Percentiles rank a stretch among this genome's conserved stretches.
Evolutionary conservation across 345 rosid genomes (phyloP).

Genomic region (Citrus reticulata): DNA sequence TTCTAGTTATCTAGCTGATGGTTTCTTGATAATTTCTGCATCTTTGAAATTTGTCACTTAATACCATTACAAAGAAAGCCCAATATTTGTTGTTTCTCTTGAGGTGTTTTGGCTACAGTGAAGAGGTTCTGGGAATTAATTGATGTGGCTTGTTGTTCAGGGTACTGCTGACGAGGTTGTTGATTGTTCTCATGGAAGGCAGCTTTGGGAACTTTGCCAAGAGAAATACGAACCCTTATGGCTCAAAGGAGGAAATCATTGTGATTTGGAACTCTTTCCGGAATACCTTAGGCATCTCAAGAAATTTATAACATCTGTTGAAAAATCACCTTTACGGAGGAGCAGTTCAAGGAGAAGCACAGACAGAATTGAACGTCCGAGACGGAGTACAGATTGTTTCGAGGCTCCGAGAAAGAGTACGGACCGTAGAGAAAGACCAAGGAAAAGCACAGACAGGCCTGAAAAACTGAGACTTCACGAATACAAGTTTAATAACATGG

Average conservation of each 20-base stretch:
- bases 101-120: not conserved
- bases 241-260: slow-evolving; percentile 91
- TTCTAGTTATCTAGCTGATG: not conserved
- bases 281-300: slow-evolving; percentile 87
- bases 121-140: not conserved
- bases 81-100: not conserved
- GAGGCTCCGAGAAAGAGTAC: slow-evolving; percentile 73
- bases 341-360: slow-evolving; percentile 61
- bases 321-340: slow-evolving; percentile 64
- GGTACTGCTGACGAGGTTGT: slow-evolving; percentile 95
- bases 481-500: slow-evolving; percentile 55
- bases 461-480: slow-evolving; percentile 51
- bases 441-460: slow-evolving; percentile 54
- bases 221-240: slow-evolving; percentile 94
- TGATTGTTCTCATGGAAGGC: slow-evolving; percentile 91
- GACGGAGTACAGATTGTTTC: slow-evolving; percentile 50
- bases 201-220: slow-evolving; percentile 92
- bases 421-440: slow-evolving; percentile 64
- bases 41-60: not conserved
- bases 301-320: slow-evolving; percentile 80
- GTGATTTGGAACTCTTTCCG: slow-evolving; percentile 77
- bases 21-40: not conserved
- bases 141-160: slow-evolving; percentile 34
- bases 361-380: slow-evolving; percentile 47
- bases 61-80: not conserved